Conservation (phyloP, 352 stramenopile genomes). For the Phytopythium helicoides region DNA sequence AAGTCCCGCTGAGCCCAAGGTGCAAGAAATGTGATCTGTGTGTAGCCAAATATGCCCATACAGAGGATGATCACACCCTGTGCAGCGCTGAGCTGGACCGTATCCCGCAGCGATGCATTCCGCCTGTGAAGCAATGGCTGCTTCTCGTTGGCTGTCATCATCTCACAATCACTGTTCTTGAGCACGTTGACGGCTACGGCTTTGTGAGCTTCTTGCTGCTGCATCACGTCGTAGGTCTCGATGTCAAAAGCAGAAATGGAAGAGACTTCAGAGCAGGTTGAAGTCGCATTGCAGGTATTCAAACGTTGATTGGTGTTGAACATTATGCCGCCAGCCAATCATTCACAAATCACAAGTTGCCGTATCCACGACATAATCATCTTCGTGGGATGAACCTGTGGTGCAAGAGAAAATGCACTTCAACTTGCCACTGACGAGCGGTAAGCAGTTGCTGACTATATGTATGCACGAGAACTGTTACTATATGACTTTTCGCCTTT, state of each 20-base stretch:
- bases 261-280: too few relatives aligned
- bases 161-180: too few relatives aligned
- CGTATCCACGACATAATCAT: slow-evolving; percentile 6
- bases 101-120: not conserved
- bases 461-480: too few relatives aligned
- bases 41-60: slow-evolving; percentile 36
- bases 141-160: not conserved
- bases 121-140: not conserved
- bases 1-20: slow-evolving; percentile 31
- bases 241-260: too few relatives aligned
- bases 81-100: not conserved
- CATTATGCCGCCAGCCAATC: slow-evolving; percentile 1
- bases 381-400: not conserved
- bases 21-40: slow-evolving; percentile 36
- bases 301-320: too few relatives aligned
- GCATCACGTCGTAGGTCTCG: too few relatives aligned
- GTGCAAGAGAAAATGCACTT: not conserved
- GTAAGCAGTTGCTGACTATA: too few relatives aligned
- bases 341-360: not conserved
- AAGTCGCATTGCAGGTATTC: too few relatives aligned
- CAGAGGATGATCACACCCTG: slow-evolving; percentile 36
- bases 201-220: too few relatives aligned
- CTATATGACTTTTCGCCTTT: too few relatives aligned
- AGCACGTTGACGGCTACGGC: too few relatives aligned
- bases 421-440: too few relatives aligned